phyloP scores from a whole-genome alignment of 2,329 filamentous ascomycete species.

The Bipolaris gigantea region DNA sequence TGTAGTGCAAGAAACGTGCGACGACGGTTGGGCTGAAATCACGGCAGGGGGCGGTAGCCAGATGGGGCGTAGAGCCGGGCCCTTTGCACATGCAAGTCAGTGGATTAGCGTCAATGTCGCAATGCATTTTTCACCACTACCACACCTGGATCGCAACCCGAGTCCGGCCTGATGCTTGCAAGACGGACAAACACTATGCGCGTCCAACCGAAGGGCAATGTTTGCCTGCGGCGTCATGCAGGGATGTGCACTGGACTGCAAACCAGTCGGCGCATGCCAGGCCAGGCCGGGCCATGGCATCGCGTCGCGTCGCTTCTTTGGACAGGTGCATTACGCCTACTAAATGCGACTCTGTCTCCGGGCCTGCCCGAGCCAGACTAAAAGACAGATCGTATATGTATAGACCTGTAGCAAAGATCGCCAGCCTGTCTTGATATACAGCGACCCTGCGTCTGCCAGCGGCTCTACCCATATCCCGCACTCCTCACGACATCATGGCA shows the following conservation, averaged over 20 bases:
- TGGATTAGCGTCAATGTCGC: constrained; percentile 11
- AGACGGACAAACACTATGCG: no score
- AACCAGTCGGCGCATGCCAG: neutral
- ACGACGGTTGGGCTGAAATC: constrained; percentile 26
- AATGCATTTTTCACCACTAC: constrained; percentile 14
- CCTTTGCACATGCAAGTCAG: constrained; percentile 7
- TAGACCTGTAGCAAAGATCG: constrained; percentile 10
- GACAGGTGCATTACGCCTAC: constrained; percentile 17
- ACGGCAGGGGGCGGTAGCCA: constrained; percentile 22
- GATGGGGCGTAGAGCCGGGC: constrained; percentile 21
- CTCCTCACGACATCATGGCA: constrained; percentile 16
- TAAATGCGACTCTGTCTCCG: constrained; percentile 9
- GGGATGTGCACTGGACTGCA: neutral
- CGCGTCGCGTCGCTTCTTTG: constrained; percentile 13
- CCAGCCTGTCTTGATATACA: constrained; percentile 10
- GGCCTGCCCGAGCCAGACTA: constrained; percentile 13
- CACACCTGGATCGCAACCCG: constrained; percentile 3
- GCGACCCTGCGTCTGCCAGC: constrained; percentile 5
- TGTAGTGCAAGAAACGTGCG: constrained; percentile 23
- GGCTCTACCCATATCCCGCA: neutral
- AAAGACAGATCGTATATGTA: constrained; percentile 13
- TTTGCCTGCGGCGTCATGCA: neutral
- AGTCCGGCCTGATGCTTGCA: constrained; percentile 2
- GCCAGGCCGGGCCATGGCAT: neutral
- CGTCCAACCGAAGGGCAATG: no score